Evolutionary conservation across 257 asterid species (phyloP), one percentile per base, ranked within the genome.

Genomic region (Thymus quinquecostatus): DNA sequence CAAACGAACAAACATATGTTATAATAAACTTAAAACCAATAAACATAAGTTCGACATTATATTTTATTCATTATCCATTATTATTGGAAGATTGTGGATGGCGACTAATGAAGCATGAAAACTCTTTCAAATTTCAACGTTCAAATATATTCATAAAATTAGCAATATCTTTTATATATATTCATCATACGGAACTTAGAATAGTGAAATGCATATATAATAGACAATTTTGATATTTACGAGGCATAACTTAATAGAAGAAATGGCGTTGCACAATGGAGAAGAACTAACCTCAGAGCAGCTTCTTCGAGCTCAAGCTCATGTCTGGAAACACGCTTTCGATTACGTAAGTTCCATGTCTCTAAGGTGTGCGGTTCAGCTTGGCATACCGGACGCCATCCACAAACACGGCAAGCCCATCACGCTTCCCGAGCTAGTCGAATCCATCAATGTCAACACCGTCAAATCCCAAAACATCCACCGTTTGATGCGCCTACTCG

Each of bases 281-380:
- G 29, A 49, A n/a, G 29, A 49, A 49, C 34, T 9, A 0, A 53
- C 55, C 9, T 54, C 64, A 6, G 6, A 32, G 8, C 54, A 68
- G 14, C 50, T 58, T 9, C 40, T 70, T 30, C 49, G 58, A 30
- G 67, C 67, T 10, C 68, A 70, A 58, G 50, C 75, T 14, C 60
- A 70, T 14, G 34, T 70, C 0, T 59, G 58, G 47, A 70, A 33
- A 59, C 75, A 45, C 48, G 33, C 32, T 0, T 10, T 44, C 48
- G 14, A 1, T 47, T 57, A 3, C 47, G 3, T 47, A 0, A 69
- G 30, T 14, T 69, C 64, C 3, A 57, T 69, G 74, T 69, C 74
- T 44, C 66, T 69, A 56, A 69, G 57, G 30, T 69, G 74, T 2
- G 74, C 74, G 7, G 9, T 69, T 56, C 66, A 69, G 5, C 14